Evolutionary conservation across 2,329 filamentous ascomycete species (phyloP).

Genomic region (Hymenoscyphus repandus): DNA sequence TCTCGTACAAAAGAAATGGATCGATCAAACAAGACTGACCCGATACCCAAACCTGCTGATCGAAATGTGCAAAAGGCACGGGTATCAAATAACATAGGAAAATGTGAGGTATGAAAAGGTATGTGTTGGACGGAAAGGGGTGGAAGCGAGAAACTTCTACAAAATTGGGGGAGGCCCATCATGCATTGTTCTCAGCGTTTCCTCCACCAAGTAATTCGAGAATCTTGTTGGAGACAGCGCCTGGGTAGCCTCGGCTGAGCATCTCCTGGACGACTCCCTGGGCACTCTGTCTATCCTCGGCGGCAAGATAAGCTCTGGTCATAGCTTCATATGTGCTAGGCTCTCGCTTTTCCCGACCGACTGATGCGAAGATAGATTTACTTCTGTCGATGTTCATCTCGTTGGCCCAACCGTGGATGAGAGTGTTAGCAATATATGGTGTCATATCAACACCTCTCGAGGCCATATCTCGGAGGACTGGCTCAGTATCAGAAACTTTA

Average conservation of each 20-base stretch:
- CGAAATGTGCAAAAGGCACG: slow-evolving; percentile 27
- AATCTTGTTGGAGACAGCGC: slow-evolving; percentile 89
- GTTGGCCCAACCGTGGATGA: slow-evolving; percentile 94
- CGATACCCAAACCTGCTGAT: slow-evolving; percentile 23
- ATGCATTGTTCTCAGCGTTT: slow-evolving; percentile 21
- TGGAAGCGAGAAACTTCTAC: slow-evolving; percentile 11
- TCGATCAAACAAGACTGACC: slow-evolving; percentile 6
- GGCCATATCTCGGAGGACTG: slow-evolving; percentile 72
- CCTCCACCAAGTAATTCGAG: slow-evolving; percentile 74
- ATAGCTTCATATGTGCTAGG: slow-evolving; percentile 98
- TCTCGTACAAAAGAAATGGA: slow-evolving; percentile 11
- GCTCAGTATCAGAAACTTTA: slow-evolving; percentile 68
- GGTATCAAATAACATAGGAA: slow-evolving; percentile 29
- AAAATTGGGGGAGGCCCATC: slow-evolving; percentile 1
- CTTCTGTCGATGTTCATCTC: slow-evolving; percentile 77
- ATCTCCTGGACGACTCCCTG: slow-evolving; percentile 83
- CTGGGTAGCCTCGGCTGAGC: slow-evolving; percentile 82
- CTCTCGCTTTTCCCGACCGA: slow-evolving; percentile 75
- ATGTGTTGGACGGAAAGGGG: slow-evolving; percentile 11
- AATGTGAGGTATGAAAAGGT: slow-evolving; percentile 13
- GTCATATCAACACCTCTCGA: slow-evolving; percentile 74
- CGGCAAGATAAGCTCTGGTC: slow-evolving; percentile 86
- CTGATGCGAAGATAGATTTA: slow-evolving; percentile 70
- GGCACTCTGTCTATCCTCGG: slow-evolving; percentile 72
- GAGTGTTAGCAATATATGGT: slow-evolving; percentile 95